Base-by-base conservation (phyloP, 108 stramenopile genomes). In the Discostella pseudostelligera region DNA sequence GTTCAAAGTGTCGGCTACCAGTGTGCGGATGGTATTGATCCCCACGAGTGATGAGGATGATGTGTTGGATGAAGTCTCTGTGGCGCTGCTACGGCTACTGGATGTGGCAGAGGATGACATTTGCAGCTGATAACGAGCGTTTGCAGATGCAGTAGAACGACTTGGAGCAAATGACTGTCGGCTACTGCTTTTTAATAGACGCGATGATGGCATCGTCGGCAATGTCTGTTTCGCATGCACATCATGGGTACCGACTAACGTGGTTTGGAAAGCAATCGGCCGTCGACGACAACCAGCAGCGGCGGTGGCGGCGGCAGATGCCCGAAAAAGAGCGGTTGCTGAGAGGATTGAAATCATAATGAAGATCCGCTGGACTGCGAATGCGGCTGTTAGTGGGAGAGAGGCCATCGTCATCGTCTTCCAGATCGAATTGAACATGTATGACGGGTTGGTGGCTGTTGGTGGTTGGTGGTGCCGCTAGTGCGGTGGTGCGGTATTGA, bases 1-100 rank as follows among this genome's bases (percentile, higher is more conserved):
- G 56, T 89, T 86, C 55, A 93, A 51, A 8, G 71, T 80, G n/a
- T 76, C 53, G 36, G 85, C 70, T n/a, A 93, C 85, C 7, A 76
- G 60, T 22, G 84, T 69, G 43, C 86, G 70, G 44, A 93, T 69
- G 67, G 63, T 83, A 36, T 83, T 82, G 22, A 93, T 83, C 0
- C 85, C 85, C 11, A 78, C 50, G 28, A 78, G 70, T 10, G 76
- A 51, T 25, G 71, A 63, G 16, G 50, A 9, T 20, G 60, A 24
- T 32, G 35, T 16, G 22, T 35, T 32, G 32, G 32, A 32, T 4
- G 32, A 32, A 32, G 32, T 32, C 3, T 4, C 5, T 32, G 32
- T 32, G 3, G 3, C 32, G 32, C 32, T 32, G 32, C 5, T 32
- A 5, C 4, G 3, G 32, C 5, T 32, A 5, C 4, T 8, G 42